Base-by-base conservation (phyloP, 1,284 basidiomycete species). In the Papiliotrema nemorosa region DNA sequence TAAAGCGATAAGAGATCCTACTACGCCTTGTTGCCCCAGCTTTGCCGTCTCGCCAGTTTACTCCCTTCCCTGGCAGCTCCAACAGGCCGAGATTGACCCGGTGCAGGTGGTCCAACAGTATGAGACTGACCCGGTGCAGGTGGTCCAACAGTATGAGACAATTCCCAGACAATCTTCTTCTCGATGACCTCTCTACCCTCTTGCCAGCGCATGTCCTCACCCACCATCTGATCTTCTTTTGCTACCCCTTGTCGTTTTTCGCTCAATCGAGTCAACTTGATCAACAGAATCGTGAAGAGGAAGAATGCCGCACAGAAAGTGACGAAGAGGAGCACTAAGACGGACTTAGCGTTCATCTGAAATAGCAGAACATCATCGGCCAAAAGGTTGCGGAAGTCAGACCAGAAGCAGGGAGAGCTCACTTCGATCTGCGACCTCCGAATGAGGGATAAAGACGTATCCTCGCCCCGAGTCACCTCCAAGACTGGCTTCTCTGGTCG, bases 361-460 rank as follows among this genome's bases (percentile, higher is more conserved):
- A 20, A 44, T 40, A 1, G 37, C 35, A 18, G n/a, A n/a, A n/a
- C n/a, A n/a, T n/a, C n/a, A n/a, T n/a, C n/a, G n/a, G n/a, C n/a
- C n/a, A n/a, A n/a, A n/a, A n/a, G n/a, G n/a, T n/a, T n/a, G n/a
- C n/a, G n/a, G n/a, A n/a, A n/a, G 29, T 26, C 35, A n/a, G 31
- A 9, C 31, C 31, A 34, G 31, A 34, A 10, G 31, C 31, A 10
- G 38, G 36, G 3, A n/a, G 24, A 16, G 7, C 65, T 58, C 44
- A 69, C 65, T 65, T 38, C 55, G 54, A 50, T 70, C 67, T 3
- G 47, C 58, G 18, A 64, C 27, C 41, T 55, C 25, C 37, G 59
- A 50, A 12, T 49, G 16, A 33, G 50, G 29, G 35, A 70, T 22
- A 34, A 70, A 55, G 21, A 59, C 50, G 37, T 65, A 66, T n/a